These are phyloP conservation scores for Colletotrichum tofieldiae DNA, from an alignment of 2,329 filamentous ascomycete genomes.

Conservation along the genomic window DNA sequence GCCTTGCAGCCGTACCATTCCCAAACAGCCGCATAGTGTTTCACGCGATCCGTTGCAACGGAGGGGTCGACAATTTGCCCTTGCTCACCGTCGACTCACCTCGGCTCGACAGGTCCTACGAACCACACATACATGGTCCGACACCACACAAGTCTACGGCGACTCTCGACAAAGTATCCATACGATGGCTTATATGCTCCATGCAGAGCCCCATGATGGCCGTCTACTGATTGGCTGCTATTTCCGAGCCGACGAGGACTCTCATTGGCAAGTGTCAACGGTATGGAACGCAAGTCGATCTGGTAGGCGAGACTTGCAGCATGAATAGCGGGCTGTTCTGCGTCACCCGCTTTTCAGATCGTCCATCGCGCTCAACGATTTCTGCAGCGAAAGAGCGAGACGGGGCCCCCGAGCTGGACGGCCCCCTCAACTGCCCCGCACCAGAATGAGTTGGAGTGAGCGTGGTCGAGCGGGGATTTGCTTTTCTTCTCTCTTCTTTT, in stretches of 20 bases:
- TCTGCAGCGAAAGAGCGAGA: constrained; percentile 11
- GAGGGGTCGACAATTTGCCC: background rate
- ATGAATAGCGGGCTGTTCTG: background rate
- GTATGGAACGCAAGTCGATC: background rate
- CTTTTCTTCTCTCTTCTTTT: constrained; percentile 23
- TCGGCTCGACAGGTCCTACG: background rate
- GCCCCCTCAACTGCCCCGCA: constrained; percentile 18
- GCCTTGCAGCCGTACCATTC: constrained; percentile 13
- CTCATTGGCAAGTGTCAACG: background rate
- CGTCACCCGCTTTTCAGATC: background rate
- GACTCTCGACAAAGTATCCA: background rate
- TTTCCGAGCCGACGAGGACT: constrained; percentile 8
- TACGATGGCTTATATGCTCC: background rate
- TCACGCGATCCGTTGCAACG: background rate
- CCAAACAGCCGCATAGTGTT: constrained; percentile 22
- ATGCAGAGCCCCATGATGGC: background rate
- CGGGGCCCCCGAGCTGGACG: background rate
- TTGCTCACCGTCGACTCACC: background rate
- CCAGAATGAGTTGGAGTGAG: background rate
- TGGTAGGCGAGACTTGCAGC: too few species aligned
- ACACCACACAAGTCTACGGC: background rate
- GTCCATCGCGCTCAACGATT: background rate
- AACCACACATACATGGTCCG: background rate
- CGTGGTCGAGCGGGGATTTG: constrained; percentile 44
- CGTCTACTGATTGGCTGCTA: background rate